Evolutionary conservation across 1,284 basidiomycete genomes (phyloP).

Genomic region (Ceratobasidium sp.): DNA sequence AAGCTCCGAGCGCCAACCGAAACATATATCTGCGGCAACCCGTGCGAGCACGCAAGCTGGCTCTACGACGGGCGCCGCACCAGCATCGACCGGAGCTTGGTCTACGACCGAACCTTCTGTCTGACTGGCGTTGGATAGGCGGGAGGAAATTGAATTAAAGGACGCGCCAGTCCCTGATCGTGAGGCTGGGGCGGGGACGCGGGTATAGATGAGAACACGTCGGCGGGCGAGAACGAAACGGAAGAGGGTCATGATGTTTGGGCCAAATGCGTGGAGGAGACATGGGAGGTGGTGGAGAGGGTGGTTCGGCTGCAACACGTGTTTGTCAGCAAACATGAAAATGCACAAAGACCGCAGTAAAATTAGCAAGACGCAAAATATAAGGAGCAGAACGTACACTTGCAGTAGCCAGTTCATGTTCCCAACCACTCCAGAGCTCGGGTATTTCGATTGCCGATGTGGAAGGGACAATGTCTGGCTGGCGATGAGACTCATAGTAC

Average conservation of each 20-base stretch:
- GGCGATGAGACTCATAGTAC: conserved; percentile 70
- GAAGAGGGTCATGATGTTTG: conserved; percentile 77
- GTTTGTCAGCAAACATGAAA: conserved; percentile 6
- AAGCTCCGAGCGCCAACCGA: conserved; percentile 62
- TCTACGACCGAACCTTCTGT: conserved; percentile 8
- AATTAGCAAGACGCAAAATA: conserved; percentile 4
- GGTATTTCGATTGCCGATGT: conserved; percentile 32
- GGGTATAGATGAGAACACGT: conserved; percentile 77
- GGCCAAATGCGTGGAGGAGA: conserved; percentile 75
- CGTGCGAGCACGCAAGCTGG: conserved; percentile 79
- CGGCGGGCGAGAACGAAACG: conserved; percentile 77
- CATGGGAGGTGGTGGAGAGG: conserved; percentile 72
- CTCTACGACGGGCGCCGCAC: conserved; percentile 70
- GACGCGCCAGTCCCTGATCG: not conserved
- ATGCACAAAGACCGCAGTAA: not conserved
- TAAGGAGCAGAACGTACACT: conserved; percentile 26
- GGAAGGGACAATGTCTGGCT: conserved; percentile 32
- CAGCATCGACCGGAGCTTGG: conserved; percentile 29
- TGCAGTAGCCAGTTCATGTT: conserved; percentile 46
- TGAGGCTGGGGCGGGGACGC: conserved; percentile 47
- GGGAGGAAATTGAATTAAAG: conserved; percentile 20
- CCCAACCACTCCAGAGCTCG: conserved; percentile 47
- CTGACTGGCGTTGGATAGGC: not conserved
- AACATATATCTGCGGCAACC: conserved; percentile 75
- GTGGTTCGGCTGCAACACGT: conserved; percentile 45